Evolutionary conservation across 176 grass and related monocot species (phyloP).

Genomic region (Aegilops speltoides): DNA sequence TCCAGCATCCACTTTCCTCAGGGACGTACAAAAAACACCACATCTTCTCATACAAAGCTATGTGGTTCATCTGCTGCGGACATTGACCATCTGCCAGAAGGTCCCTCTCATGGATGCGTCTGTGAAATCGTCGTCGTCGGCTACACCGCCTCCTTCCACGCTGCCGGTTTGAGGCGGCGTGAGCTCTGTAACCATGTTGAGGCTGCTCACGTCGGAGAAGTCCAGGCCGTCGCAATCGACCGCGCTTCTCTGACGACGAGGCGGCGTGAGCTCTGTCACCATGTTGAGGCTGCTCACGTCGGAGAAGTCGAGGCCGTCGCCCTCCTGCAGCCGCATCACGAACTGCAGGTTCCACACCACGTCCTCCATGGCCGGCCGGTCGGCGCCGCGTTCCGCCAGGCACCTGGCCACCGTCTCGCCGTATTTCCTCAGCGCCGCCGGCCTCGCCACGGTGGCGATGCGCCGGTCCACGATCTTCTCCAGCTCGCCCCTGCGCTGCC

Average conservation of each 20-base stretch:
- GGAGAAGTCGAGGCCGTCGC: constrained; percentile 6
- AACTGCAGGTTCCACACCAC: constrained; percentile 52
- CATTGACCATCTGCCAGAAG: constrained; percentile 48
- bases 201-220: constrained; percentile 33
- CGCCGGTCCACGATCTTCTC: constrained; percentile 36
- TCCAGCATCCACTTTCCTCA: background rate
- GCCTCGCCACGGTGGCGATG: constrained; percentile 16
- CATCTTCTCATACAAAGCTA: no score
- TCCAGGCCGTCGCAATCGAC: background rate
- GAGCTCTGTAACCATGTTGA: constrained; percentile 11
- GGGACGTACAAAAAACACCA: no score
- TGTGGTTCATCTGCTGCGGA: background rate
- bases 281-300: constrained; percentile 38
- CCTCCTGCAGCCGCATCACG: constrained; percentile 41
- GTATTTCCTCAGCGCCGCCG: constrained; percentile 28
- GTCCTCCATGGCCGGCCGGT: constrained; percentile 48
- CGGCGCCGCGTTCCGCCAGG: constrained; percentile 8
- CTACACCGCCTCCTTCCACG: background rate
- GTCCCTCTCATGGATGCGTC: constrained; percentile 46
- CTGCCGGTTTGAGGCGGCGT: background rate
- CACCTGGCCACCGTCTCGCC: constrained; percentile 40
- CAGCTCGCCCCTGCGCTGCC: constrained; percentile 33
- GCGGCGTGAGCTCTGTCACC: background rate
- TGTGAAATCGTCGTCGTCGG: background rate
- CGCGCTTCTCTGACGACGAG: background rate